A percentile compares a stretch with the other conserved stretches of the same genome.
These are phyloP conservation scores for Acanthochlamys bracteata DNA, from an alignment of 106 monocot genomes.

Conservation along the genomic window DNA sequence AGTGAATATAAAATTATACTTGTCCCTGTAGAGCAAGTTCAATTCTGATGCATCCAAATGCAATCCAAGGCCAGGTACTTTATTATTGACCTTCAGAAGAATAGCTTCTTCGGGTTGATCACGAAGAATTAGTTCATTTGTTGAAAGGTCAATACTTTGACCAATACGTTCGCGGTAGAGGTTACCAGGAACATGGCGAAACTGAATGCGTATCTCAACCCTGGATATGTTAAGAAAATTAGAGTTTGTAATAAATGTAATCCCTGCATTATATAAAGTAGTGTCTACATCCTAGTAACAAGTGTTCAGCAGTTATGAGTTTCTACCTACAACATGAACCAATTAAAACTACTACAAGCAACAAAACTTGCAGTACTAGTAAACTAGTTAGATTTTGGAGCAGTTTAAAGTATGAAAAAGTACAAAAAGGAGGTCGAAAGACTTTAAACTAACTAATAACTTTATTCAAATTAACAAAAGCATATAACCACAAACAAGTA, in stretches of 20 bases:
- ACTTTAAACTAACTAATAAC: too few species aligned
- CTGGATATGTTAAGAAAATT: conserved; percentile 19
- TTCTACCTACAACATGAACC: too few species aligned
- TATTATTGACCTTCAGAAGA: conserved; percentile 75
- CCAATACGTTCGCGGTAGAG: conserved; percentile 66
- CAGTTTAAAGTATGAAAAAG: too few species aligned
- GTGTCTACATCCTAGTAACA: too few species aligned
- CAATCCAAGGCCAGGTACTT: conserved; percentile 75
- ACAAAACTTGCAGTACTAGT: too few species aligned
- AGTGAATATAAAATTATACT: conserved; percentile 24
- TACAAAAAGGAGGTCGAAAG: too few species aligned
- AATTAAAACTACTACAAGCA: too few species aligned
- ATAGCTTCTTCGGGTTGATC: conserved; percentile 75
- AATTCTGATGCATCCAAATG: conserved; percentile 84
- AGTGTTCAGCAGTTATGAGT: too few species aligned
- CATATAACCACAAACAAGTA: too few species aligned
- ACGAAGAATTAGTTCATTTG: conserved; percentile 67
- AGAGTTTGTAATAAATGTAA: neutral
- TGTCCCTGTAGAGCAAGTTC: conserved; percentile 76
- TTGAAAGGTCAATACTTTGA: conserved; percentile 61
- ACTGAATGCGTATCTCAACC: conserved; percentile 84
- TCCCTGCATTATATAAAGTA: neutral
- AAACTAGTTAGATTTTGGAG: too few species aligned
- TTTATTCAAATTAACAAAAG: too few species aligned
- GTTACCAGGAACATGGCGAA: conserved; percentile 80